These are phyloP conservation scores for Colletotrichum truncatum DNA, from an alignment of 2,329 filamentous ascomycete genomes.

Conservation along the genomic window DNA sequence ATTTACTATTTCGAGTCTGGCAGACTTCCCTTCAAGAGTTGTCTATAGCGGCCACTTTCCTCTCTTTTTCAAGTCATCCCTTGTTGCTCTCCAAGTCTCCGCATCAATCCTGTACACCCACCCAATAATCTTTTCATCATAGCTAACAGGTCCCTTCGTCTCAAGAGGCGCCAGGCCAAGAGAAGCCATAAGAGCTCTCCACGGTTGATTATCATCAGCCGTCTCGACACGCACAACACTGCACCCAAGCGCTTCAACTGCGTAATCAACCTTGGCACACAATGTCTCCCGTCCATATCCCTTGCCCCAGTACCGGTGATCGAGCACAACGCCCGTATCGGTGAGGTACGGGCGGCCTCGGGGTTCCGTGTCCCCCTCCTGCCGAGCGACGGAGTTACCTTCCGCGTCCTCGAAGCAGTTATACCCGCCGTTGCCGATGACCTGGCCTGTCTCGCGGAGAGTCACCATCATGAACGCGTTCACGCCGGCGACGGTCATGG, in stretches of 20 bases:
- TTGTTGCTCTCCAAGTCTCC: background rate
- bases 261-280: slow-evolving; percentile 33
- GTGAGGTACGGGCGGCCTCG: slow-evolving; percentile 6
- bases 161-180: slow-evolving; percentile 18
- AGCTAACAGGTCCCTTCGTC: slow-evolving; percentile 10
- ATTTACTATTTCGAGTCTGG: too few species aligned
- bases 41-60: slow-evolving; percentile 8
- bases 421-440: slow-evolving; percentile 33
- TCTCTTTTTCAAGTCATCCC: background rate
- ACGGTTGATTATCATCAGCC: slow-evolving; percentile 22
- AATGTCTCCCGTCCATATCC: slow-evolving; percentile 35
- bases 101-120: slow-evolving; percentile 5
- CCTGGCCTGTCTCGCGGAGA: slow-evolving; percentile 22
- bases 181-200: slow-evolving; percentile 23
- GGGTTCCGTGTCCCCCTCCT: background rate
- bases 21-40: too few species aligned
- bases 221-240: slow-evolving; percentile 34
- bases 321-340: slow-evolving; percentile 34
- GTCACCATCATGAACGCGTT: slow-evolving; percentile 31
- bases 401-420: slow-evolving; percentile 24
- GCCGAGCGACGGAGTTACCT: background rate
- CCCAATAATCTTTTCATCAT: slow-evolving; percentile 5
- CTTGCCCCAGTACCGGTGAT: slow-evolving; percentile 32
- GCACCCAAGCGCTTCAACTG: slow-evolving; percentile 30
- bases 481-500: slow-evolving; percentile 22